A percentile compares a stretch with the other conserved stretches of the same genome.
Evolutionary conservation across 441 rosid species (phyloP).

Genomic region (Arabidopsis lyrata): DNA sequence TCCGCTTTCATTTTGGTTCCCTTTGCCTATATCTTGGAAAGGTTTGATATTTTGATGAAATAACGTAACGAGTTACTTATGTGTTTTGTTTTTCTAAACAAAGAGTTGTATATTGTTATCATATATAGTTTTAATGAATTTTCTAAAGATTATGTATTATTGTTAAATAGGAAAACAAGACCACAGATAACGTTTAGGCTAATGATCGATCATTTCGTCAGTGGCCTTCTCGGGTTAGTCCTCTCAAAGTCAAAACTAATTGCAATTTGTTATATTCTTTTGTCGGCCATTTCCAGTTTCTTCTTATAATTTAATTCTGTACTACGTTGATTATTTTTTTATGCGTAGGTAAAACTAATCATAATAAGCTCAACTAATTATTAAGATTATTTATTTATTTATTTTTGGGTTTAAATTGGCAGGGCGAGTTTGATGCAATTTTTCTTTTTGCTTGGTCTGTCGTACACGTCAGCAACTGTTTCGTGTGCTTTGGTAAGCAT

Average conservation of each 20-base stretch:
- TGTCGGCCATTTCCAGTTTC: background rate
- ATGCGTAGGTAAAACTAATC: background rate
- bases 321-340: no score
- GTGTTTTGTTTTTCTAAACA: background rate
- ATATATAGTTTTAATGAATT: background rate
- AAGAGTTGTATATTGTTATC: background rate
- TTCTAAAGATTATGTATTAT: background rate
- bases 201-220: slow-evolving; percentile 44
- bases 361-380: background rate
- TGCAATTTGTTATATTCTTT: background rate
- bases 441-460: slow-evolving; percentile 59
- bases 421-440: slow-evolving; percentile 65
- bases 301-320: background rate
- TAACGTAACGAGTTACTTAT: background rate
- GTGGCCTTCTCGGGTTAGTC: slow-evolving; percentile 46
- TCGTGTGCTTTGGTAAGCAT: slow-evolving; percentile 58
- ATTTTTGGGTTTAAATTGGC: slow-evolving; percentile 13
- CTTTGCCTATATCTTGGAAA: slow-evolving; percentile 41
- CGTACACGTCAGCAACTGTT: slow-evolving; percentile 64
- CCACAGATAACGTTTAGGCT: slow-evolving; percentile 43
- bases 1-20: slow-evolving; percentile 47
- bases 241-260: no score
- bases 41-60: slow-evolving; percentile 27
- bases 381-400: background rate
- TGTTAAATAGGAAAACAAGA: slow-evolving; percentile 39